Evolutionary conservation across 306 rosid genomes (phyloP).

Genomic region (Vigna nakashimae): DNA sequence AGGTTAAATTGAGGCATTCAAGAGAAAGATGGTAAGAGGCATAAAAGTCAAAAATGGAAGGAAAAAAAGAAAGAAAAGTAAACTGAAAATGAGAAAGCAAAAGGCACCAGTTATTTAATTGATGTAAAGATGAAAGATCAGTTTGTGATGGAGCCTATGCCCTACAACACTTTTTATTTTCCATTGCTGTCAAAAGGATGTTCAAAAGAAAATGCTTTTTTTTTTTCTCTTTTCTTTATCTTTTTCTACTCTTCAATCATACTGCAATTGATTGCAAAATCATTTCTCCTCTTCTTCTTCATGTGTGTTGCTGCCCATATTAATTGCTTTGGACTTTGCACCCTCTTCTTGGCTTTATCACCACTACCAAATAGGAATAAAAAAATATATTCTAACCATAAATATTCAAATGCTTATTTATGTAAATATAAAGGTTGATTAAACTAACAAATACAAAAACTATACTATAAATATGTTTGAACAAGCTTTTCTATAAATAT

Average conservation of each 20-base stretch:
- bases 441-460: too few relatives aligned
- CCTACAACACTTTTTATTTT: slow-evolving; percentile 31
- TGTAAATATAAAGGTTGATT: too few relatives aligned
- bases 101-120: neutral
- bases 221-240: slow-evolving; percentile 38
- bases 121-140: slow-evolving; percentile 6
- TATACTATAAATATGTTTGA: too few relatives aligned
- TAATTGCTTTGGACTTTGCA: slow-evolving; percentile 52
- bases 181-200: slow-evolving; percentile 54
- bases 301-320: slow-evolving; percentile 26
- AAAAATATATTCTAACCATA: too few relatives aligned
- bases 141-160: slow-evolving; percentile 6
- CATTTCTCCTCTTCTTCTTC: slow-evolving; percentile 42
- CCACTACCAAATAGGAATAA: too few relatives aligned
- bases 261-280: slow-evolving; percentile 79
- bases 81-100: slow-evolving; percentile 18
- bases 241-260: slow-evolving; percentile 66
- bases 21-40: too few relatives aligned
- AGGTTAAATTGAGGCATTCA: too few relatives aligned
- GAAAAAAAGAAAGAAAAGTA: slow-evolving; percentile 16
- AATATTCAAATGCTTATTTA: too few relatives aligned
- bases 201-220: slow-evolving; percentile 48
- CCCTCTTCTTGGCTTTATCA: slow-evolving; percentile 4
- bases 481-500: too few relatives aligned
- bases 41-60: slow-evolving; percentile 51